Evolutionary conservation across 306 rosid species (phyloP).

Genomic region (Cicer pinnatifidum): DNA sequence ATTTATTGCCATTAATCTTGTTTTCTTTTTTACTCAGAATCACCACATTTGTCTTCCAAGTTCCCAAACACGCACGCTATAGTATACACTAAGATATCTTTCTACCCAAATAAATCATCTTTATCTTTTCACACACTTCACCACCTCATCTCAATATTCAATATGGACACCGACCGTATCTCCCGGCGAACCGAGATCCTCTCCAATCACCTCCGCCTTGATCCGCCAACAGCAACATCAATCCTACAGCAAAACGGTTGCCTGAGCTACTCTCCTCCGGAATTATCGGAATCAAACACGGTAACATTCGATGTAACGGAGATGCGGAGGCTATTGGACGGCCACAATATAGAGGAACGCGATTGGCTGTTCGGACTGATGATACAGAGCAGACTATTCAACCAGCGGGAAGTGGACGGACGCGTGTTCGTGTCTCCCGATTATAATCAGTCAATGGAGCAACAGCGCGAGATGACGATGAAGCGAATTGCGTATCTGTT

Average conservation of each 20-base stretch:
- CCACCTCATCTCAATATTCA: not conserved
- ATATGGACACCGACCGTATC: constrained; percentile 43
- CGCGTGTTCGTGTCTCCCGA: constrained; percentile 71
- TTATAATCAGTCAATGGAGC: constrained; percentile 85
- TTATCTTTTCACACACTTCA: no score
- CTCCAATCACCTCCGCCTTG: constrained; percentile 39
- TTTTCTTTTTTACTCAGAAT: no score
- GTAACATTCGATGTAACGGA: constrained; percentile 51
- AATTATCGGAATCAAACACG: constrained; percentile 21
- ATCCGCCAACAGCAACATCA: not conserved
- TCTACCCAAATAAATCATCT: no score
- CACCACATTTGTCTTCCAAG: no score
- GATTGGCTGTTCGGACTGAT: constrained; percentile 75
- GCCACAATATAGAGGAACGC: constrained; percentile 71
- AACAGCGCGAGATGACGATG: constrained; percentile 81
- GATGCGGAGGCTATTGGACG: constrained; percentile 75
- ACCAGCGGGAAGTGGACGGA: constrained; percentile 56
- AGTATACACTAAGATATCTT: no score
- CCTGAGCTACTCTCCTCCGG: constrained; percentile 47
- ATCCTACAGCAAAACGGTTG: not conserved
- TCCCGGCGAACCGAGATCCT: constrained; percentile 38
- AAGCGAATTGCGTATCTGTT: constrained; percentile 64
- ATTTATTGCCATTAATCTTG: no score
- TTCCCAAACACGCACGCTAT: no score
- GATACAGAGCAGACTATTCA: constrained; percentile 69